Conservation (phyloP, 768 basidiomycete species). For the Termitomyces sp. region DNA sequence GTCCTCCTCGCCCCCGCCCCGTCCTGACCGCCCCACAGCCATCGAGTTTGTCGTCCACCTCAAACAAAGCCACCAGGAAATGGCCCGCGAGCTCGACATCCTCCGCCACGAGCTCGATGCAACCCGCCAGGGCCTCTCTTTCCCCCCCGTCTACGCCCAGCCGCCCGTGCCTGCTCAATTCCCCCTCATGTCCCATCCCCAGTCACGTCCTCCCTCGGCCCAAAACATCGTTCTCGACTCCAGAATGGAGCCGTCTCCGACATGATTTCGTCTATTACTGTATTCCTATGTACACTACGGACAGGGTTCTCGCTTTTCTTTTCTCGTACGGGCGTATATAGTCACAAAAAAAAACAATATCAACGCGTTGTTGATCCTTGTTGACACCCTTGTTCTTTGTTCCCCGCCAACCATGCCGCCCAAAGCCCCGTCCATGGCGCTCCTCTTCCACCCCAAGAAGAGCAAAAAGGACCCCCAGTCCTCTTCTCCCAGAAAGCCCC, state of each 20-base stretch:
- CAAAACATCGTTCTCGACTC: slow-evolving; percentile 46
- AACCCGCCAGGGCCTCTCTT: slow-evolving; percentile 56
- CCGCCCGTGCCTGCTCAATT: slow-evolving; percentile 33
- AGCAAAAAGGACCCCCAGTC: slow-evolving; percentile 24
- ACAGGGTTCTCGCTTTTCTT: slow-evolving; percentile 1
- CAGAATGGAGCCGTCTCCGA: slow-evolving; percentile 38
- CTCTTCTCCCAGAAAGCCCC: slow-evolving; percentile 33
- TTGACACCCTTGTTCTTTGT: not conserved
- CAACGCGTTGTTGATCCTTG: slow-evolving; percentile 9
- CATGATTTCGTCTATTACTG: slow-evolving; percentile 14
- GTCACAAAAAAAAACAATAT: not conserved
- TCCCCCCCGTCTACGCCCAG: slow-evolving; percentile 46
- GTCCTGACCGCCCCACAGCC: slow-evolving; percentile 36
- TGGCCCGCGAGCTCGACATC: slow-evolving; percentile 75
- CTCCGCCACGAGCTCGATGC: slow-evolving; percentile 69
- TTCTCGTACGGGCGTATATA: slow-evolving; percentile 7
- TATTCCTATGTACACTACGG: slow-evolving; percentile 12
- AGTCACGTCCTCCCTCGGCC: slow-evolving; percentile 57
- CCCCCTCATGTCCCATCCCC: slow-evolving; percentile 40
- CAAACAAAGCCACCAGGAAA: slow-evolving; percentile 72
- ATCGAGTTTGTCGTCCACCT: slow-evolving; percentile 84
- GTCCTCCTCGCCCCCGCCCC: slow-evolving; percentile 5
- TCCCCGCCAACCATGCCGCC: slow-evolving; percentile 31
- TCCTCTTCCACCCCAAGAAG: slow-evolving; percentile 70
- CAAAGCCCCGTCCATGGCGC: slow-evolving; percentile 31